Conservation (phyloP, 2,329 filamentous ascomycete genomes). For the Fusarium odoratissimum region DNA sequence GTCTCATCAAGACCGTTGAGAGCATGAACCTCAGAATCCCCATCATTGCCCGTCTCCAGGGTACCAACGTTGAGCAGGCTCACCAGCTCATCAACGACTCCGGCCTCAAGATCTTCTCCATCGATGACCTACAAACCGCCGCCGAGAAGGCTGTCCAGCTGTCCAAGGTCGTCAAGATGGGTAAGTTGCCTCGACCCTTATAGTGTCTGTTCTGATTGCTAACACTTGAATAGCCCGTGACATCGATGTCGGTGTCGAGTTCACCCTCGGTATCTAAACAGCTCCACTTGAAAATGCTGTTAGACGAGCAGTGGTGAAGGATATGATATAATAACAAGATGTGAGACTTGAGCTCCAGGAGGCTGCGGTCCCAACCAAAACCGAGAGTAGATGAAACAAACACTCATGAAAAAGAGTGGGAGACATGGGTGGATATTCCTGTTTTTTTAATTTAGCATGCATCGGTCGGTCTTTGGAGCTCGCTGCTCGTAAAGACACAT, state of each 20-base stretch:
- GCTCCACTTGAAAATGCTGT: constrained; percentile 11
- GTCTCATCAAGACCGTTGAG: constrained; percentile 94
- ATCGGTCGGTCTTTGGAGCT: constrained; percentile 40
- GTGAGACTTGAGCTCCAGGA: constrained; percentile 37
- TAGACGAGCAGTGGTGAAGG: constrained; percentile 32
- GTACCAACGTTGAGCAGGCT: constrained; percentile 96
- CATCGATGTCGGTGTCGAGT: constrained; percentile 97
- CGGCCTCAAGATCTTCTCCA: constrained; percentile 99
- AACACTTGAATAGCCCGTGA: constrained; percentile 74
- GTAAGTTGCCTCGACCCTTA: constrained; percentile 62
- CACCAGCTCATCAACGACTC: constrained; percentile 96
- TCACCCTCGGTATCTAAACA: constrained; percentile 88
- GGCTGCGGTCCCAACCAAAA: constrained; percentile 26
- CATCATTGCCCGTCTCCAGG: constrained; percentile 96
- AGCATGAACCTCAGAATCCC: constrained; percentile 95
- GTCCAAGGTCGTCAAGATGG: constrained; percentile 99
- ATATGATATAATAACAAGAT: constrained; percentile 47
- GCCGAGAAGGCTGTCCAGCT: constrained; percentile 99
- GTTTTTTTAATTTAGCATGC: constrained; percentile 47
- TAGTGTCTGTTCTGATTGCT: constrained; percentile 23
- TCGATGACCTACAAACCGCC: constrained; percentile 95
- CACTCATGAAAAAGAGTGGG: constrained; percentile 30
- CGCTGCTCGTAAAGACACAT: constrained; percentile 33
- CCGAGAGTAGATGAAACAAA: constrained; percentile 27
- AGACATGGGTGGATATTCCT: constrained; percentile 40